Evolutionary conservation across 495 filamentous ascomycete genomes (phyloP).

Genomic region (Viridothelium virens): DNA sequence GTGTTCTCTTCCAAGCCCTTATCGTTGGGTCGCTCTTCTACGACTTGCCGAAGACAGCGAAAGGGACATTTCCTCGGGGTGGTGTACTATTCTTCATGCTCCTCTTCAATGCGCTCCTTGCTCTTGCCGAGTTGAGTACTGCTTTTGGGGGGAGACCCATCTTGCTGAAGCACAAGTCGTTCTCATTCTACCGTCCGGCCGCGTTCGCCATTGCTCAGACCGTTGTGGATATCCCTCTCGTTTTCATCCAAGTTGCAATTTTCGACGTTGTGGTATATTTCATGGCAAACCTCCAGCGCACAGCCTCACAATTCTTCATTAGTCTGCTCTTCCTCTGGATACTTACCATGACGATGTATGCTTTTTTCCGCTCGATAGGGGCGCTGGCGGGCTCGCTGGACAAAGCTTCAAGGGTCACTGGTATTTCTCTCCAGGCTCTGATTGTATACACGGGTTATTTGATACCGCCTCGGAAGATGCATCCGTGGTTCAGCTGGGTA

Average conservation of each 20-base stretch:
- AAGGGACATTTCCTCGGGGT: constrained; percentile 65
- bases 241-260: constrained; percentile 44
- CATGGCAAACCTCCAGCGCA: constrained; percentile 73
- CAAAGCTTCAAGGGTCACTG: constrained; percentile 77
- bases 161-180: constrained; percentile 83
- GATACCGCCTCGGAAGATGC: constrained; percentile 66
- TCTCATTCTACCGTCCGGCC: constrained; percentile 87
- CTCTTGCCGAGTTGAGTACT: neutral
- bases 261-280: constrained; percentile 80
- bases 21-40: constrained; percentile 77
- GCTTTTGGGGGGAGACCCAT: constrained; percentile 49
- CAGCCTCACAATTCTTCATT: constrained; percentile 55
- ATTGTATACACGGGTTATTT: constrained; percentile 79
- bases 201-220: constrained; percentile 80
- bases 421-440: constrained; percentile 69
- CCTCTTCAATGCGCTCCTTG: constrained; percentile 57
- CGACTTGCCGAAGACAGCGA: constrained; percentile 53
- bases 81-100: constrained; percentile 78
- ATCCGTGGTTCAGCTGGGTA: constrained; percentile 69
- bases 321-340: constrained; percentile 40
- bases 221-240: constrained; percentile 69
- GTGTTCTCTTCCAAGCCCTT: constrained; percentile 40
- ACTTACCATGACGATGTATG: constrained; percentile 39
- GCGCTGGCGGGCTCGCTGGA: constrained; percentile 69
- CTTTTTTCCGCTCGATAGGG: constrained; percentile 69